These are phyloP conservation scores for Claviceps cyperi DNA, from an alignment of 2,329 filamentous ascomycete genomes.

Conservation along the genomic window DNA sequence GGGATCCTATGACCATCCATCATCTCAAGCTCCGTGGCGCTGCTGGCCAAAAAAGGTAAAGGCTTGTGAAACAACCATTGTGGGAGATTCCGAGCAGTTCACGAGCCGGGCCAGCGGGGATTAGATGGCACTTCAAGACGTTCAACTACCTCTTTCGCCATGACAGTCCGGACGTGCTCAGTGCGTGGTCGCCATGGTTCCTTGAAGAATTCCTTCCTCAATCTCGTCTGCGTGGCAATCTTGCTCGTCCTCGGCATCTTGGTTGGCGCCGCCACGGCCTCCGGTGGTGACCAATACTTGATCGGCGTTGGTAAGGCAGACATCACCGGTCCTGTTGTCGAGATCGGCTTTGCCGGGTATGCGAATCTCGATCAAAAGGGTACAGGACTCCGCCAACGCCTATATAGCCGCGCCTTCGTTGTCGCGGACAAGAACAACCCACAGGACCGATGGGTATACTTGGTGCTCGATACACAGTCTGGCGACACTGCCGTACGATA, in stretches of 20 bases:
- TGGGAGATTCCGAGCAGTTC: neutral
- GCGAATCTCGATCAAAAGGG: conserved; percentile 74
- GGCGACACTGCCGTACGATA: conserved; percentile 81
- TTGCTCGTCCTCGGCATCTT: neutral
- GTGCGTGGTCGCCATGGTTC: neutral
- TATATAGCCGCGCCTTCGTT: conserved; percentile 84
- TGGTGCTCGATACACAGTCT: conserved; percentile 75
- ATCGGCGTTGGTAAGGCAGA: conserved; percentile 43
- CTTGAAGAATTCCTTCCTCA: conserved; percentile 3
- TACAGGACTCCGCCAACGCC: conserved; percentile 68
- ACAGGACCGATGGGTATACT: conserved; percentile 65
- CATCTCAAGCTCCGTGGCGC: no score
- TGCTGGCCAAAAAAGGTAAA: no score
- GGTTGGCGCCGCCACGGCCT: neutral
- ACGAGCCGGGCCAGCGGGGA: neutral
- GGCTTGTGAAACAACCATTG: no score
- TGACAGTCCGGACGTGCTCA: neutral
- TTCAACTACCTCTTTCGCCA: neutral
- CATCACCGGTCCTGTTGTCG: conserved; percentile 63
- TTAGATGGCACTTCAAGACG: neutral
- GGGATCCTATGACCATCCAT: neutral
- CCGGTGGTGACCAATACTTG: conserved; percentile 26
- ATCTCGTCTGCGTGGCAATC: conserved; percentile 3
- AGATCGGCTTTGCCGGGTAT: conserved; percentile 86
- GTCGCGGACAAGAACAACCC: conserved; percentile 53